Base-by-base conservation (phyloP, 371 early-diverging fungal genomes). In the Mucor mucedo region DNA sequence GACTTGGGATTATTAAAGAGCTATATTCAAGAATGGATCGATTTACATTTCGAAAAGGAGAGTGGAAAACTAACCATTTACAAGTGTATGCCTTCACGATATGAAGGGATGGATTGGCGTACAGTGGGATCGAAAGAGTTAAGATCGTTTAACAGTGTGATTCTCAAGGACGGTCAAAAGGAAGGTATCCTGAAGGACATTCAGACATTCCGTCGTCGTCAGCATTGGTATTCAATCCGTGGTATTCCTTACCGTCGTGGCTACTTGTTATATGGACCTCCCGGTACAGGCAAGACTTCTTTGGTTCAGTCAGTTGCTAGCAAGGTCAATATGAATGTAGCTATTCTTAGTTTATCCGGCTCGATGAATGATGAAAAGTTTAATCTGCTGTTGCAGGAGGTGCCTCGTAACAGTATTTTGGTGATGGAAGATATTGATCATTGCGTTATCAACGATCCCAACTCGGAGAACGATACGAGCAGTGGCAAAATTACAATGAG, bases 211-310 rank as follows among this genome's bases (percentile, higher is more conserved):
- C 66, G 69, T 55, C 45, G 53, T n/a, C 72, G 73, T 39, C 70
- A 72, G 27, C 50, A 52, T 27, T 96, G 96, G 97, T 97, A 95
- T 62, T 70, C 87, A 4, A 89, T 91, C 48, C 86, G 95, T 28
- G 97, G 95, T 7, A 92, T 97, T 55, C 98, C 98, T 10, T 97
- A 95, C 69, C 87, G 97, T 11, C 86, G 98, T 41, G 99, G 98
- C 3, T 87, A 87, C 69, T 66, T 91, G 2, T 65, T 91, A 9
- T 79, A 88, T 65, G 91, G 91, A 10, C 85, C 87, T 39, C 90
- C 90, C 21, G 88, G 90, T 57, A 87, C 91, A 21, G 88, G 92
- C 39, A 89, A 91, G 54, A 88, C 90, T 0, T 74, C 84, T 3
- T 77, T 90, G 32, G 84, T 89, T 30, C 78, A 84, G 45, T 87